A percentile compares a stretch with the other conserved stretches of the same genome.
Evolutionary conservation across 2,329 filamentous ascomycete genomes (phyloP).

Genomic region (Fusarium kyushuense): DNA sequence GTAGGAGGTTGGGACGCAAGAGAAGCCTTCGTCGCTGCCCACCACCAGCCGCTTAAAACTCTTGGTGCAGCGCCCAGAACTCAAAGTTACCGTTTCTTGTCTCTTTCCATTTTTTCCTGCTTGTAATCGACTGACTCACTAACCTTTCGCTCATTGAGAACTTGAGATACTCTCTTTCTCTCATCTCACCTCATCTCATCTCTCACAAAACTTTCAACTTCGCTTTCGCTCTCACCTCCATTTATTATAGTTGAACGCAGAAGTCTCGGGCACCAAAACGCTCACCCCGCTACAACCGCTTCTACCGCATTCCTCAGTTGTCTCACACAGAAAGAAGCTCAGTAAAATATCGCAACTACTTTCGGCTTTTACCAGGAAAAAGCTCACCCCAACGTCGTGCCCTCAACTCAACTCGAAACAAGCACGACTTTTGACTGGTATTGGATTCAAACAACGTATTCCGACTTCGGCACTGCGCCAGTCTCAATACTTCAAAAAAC

Average conservation of each 20-base stretch:
- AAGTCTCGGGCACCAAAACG: constrained; percentile 36
- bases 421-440: constrained; percentile 21
- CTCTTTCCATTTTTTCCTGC: constrained; percentile 21
- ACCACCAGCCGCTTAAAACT: constrained; percentile 50
- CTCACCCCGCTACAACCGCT: constrained; percentile 29
- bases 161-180: constrained; percentile 1
- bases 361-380: constrained; percentile 5
- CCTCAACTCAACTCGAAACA: constrained; percentile 24
- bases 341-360: constrained; percentile 30
- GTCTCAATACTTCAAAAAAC: constrained; percentile 5
- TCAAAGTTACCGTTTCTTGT: constrained; percentile 34
- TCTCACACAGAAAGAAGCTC: constrained; percentile 31
- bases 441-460: constrained; percentile 22
- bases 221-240: constrained; percentile 6
- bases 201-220: constrained; percentile 26
- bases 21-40: constrained; percentile 43
- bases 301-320: constrained; percentile 33
- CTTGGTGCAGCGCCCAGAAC: constrained; percentile 50
- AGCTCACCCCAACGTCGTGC: background rate
- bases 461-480: constrained; percentile 23
- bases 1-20: constrained; percentile 53
- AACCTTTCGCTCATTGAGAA: constrained; percentile 6
- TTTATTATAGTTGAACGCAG: constrained; percentile 2
- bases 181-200: constrained; percentile 17
- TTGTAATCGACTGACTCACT: constrained; percentile 20